Evolutionary conservation across 2,329 filamentous ascomycete genomes (phyloP), one percentile per base, ranked within the genome.

Genomic region (Talaromyces atroroseus): DNA sequence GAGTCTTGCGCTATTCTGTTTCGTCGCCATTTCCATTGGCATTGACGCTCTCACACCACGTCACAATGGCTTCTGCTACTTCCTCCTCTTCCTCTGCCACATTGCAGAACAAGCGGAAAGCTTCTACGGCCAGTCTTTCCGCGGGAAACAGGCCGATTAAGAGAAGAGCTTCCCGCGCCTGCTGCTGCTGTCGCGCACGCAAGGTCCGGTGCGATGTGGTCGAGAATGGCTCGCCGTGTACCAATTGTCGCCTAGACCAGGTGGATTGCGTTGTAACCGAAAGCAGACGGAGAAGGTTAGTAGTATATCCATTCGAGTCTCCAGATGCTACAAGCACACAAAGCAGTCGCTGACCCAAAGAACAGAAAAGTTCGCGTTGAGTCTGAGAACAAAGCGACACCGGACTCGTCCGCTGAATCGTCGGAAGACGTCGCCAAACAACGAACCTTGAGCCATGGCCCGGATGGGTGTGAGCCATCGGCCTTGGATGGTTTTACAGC

Each of bases 141-240:
- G 74, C 74, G 60, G 42, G 48, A n/a, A 71, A 78, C 66, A 77
- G 81, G 58, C 82, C 82, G 54, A 83, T 86, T 53, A 96, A 96
- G 75, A 82, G 91, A 66, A 83, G 92, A 68, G 91, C 92, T n/a
- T 90, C 91, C 10, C 89, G 92, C 64, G 92, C 92, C 18, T 96
- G 92, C 71, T 89, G 90, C 60, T 90, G 88, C 65, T 96, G 92
- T 74, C 83, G 92, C 65, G 86, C 88, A 57, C 85, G 92, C 68
- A 96, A 96, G 72, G 92, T 96, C 44, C 84, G 92, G 57, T 96
- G 92, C 77, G 92, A 96, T 76, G 91, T 96, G 56, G 90, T 94
- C 58, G 90, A 95, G 72, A 83, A 84, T 71, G 87, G 88, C 49
- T 87, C 87, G 45, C 90, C 90, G 1, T 95, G 90, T 72, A 91